phyloP scores from a whole-genome alignment of 2,329 filamentous ascomycete species.

The Pseudocercospora musae region DNA sequence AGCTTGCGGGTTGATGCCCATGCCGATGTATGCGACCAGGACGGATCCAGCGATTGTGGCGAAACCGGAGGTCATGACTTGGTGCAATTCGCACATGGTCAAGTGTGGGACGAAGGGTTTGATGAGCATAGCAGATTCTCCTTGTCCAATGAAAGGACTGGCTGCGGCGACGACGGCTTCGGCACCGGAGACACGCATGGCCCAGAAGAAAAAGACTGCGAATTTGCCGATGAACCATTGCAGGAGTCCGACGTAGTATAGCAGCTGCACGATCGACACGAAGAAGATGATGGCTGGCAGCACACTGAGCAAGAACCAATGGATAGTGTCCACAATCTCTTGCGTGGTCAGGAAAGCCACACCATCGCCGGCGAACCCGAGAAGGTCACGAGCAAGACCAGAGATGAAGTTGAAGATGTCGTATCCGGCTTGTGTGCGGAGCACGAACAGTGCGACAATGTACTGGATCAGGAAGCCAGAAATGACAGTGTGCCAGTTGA shows the following conservation, averaged over 20 bases:
- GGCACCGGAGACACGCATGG: slow-evolving; percentile 78
- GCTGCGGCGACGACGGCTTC: slow-evolving; percentile 93
- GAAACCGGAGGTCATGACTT: slow-evolving; percentile 89
- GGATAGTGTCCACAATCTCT: slow-evolving; percentile 46
- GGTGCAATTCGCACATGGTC: slow-evolving; percentile 83
- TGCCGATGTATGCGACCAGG: slow-evolving; percentile 76
- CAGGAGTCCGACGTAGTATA: slow-evolving; percentile 75
- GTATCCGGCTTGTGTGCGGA: slow-evolving; percentile 73
- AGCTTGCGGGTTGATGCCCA: slow-evolving; percentile 80
- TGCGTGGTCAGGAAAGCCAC: slow-evolving; percentile 65
- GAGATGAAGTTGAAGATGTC: slow-evolving; percentile 93
- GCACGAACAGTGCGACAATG: slow-evolving; percentile 81
- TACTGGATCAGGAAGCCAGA: slow-evolving; percentile 87
- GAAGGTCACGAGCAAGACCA: slow-evolving; percentile 65
- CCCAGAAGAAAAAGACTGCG: slow-evolving; percentile 88
- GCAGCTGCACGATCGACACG: slow-evolving; percentile 81
- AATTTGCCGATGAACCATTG: slow-evolving; percentile 91
- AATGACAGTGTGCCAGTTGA: slow-evolving; percentile 59
- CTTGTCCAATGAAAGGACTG: slow-evolving; percentile 90
- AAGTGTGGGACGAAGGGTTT: slow-evolving; percentile 81
- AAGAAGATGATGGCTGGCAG: slow-evolving; percentile 96
- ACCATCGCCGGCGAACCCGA: slow-evolving; percentile 73
- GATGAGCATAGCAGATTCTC: slow-evolving; percentile 90
- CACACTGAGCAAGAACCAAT: slow-evolving; percentile 70
- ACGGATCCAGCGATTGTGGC: slow-evolving; percentile 89